A percentile compares a stretch with the other conserved stretches of the same genome.
Conservation (phyloP, 768 basidiomycete genomes). For the Guyanaporus albipodus region DNA sequence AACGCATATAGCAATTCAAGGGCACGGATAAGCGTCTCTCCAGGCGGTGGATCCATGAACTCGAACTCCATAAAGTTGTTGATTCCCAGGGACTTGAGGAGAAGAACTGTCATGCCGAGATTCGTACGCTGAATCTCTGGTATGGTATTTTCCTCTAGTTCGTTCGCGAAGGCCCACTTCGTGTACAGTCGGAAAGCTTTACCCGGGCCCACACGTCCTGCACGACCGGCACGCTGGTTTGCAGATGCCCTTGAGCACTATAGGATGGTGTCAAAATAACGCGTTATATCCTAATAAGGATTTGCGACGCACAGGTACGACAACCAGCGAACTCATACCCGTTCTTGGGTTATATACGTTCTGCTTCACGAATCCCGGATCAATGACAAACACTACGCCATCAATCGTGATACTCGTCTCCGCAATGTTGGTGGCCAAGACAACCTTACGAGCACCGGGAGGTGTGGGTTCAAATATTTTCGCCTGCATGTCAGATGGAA, state of each 20-base stretch:
- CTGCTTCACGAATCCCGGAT: conserved; percentile 99
- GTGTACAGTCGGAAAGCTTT: conserved; percentile 99
- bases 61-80: conserved; percentile 98
- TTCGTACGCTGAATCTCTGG: conserved; percentile 99
- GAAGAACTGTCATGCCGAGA: conserved; percentile 88
- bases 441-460: conserved; percentile 93
- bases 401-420: conserved; percentile 99
- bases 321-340: conserved; percentile 95
- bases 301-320: conserved; percentile 77
- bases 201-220: conserved; percentile 96
- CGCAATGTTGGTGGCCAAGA: conserved; percentile 98
- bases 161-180: conserved; percentile 96
- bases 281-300: neutral
- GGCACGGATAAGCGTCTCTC: conserved; percentile 94
- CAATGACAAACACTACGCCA: conserved; percentile 98
- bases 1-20: conserved; percentile 92
- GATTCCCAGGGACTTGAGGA: conserved; percentile 96
- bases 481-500: conserved; percentile 99
- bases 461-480: conserved; percentile 99
- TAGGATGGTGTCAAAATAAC: neutral
- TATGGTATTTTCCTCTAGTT: conserved; percentile 94
- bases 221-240: conserved; percentile 94
- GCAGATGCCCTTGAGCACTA: conserved; percentile 97
- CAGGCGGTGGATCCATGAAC: conserved; percentile 97
- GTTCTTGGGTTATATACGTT: conserved; percentile 98